Conservation (phyloP, 2,329 filamentous ascomycete species). For the Lachnum nothofagi region DNA sequence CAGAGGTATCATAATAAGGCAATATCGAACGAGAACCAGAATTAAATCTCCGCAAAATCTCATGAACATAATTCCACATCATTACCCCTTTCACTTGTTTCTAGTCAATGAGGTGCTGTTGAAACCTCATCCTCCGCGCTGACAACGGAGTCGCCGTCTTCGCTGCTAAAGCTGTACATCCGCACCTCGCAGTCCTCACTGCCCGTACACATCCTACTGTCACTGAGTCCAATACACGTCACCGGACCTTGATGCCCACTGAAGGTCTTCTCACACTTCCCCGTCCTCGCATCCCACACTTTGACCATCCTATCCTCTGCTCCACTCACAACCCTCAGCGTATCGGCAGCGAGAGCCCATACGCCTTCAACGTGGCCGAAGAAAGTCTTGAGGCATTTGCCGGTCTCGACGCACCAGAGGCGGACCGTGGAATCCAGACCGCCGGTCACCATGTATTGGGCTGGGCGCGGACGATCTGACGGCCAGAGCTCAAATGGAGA, state of each 20-base stretch:
- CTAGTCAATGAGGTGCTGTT: too few species aligned
- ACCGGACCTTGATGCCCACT: constrained; percentile 87
- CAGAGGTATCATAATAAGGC: too few species aligned
- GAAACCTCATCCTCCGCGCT: background rate
- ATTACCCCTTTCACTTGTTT: too few species aligned
- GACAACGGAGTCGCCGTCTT: constrained; percentile 8
- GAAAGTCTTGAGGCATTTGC: constrained; percentile 81
- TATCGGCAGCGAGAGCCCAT: constrained; percentile 88
- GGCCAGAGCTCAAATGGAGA: constrained; percentile 48
- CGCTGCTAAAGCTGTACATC: constrained; percentile 64
- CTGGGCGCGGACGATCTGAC: constrained; percentile 65
- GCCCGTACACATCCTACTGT: constrained; percentile 82
- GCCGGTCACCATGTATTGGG: constrained; percentile 87
- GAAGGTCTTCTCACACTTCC: constrained; percentile 87
- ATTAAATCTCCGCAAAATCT: background rate
- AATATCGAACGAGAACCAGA: too few species aligned
- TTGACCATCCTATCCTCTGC: constrained; percentile 94
- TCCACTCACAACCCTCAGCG: constrained; percentile 78
- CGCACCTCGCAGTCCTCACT: constrained; percentile 91
- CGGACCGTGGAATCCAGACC: constrained; percentile 87
- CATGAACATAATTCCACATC: too few species aligned
- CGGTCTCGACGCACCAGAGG: constrained; percentile 82
- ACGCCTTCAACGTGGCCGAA: constrained; percentile 96
- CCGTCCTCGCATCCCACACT: constrained; percentile 87
- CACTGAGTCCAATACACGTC: constrained; percentile 86